phyloP scores from a whole-genome alignment of 257 asterid species.

The Avicennia marina region DNA sequence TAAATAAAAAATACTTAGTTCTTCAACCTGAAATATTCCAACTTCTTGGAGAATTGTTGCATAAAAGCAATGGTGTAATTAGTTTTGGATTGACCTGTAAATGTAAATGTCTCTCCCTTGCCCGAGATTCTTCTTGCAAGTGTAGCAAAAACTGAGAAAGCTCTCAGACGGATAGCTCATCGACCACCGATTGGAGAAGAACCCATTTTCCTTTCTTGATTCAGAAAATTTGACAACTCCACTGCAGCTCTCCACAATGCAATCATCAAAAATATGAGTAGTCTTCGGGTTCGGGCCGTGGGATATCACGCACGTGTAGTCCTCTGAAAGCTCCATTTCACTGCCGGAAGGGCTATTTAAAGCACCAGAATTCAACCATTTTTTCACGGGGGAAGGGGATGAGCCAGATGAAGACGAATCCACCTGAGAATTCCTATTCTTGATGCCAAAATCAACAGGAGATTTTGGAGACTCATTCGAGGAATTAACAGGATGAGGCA shows the following conservation, averaged over 20 bases:
- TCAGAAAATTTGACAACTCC: conserved; percentile 49
- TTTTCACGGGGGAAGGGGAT: conserved; percentile 38
- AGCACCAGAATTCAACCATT: conserved; percentile 36
- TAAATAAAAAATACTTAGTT: background rate
- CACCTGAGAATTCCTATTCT: conserved; percentile 49
- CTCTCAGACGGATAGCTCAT: conserved; percentile 59
- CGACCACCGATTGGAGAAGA: conserved; percentile 13
- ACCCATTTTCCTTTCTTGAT: conserved; percentile 25
- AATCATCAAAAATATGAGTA: conserved; percentile 79
- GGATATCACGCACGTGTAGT: conserved; percentile 81
- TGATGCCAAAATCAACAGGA: conserved; percentile 73
- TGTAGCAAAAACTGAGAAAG: conserved; percentile 73
- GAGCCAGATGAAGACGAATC: conserved; percentile 41
- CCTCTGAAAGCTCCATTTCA: conserved; percentile 92
- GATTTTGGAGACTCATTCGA: conserved; percentile 52
- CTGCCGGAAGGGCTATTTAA: conserved; percentile 47
- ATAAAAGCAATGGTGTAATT: too few relatives aligned
- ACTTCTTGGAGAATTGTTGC: background rate
- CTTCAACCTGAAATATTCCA: background rate
- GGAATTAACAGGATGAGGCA: conserved; percentile 33
- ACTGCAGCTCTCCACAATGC: conserved; percentile 72
- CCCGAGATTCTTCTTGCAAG: conserved; percentile 70
- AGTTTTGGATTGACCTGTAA: conserved; percentile 52
- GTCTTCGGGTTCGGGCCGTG: conserved; percentile 82
- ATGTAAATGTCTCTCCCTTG: conserved; percentile 72